Base-by-base conservation (phyloP, 2,329 filamentous ascomycete genomes). In the Apiospora koreana region DNA sequence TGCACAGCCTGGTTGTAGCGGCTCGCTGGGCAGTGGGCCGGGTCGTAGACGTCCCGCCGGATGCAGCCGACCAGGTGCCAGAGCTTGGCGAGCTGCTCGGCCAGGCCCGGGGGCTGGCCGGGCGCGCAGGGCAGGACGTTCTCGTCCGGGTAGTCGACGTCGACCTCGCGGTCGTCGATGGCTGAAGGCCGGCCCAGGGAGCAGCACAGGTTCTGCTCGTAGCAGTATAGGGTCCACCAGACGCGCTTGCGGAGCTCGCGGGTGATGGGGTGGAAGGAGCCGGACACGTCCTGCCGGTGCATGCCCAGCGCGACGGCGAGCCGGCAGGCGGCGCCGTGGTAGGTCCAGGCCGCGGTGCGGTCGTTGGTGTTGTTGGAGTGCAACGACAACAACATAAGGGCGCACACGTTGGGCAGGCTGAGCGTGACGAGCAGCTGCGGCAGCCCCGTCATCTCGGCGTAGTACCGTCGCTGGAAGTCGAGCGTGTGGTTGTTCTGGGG, bases 281-380 rank as follows among this genome's bases (percentile, higher is more conserved):
- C 75, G n/a, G 79, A 80, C 0, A 79, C 77, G 38, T 77, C 79
- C 72, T 83, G 81, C 42, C 82, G 79, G 71, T 84, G 83, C 80
- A 84, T 82, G 3, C 82, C 82, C 68, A 84, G 77, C 18, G 81
- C 81, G 69, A 83, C 81, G 2, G 82, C 81, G 78, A 84, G 81
- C 18, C 82, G 79, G 16, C 81, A 81, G 10, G 80, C 82, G 43
- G 80, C 79, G 2, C 82, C 82, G 12, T 83, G 78, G 3, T 83
- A 75, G 67, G 81, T 77, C 78, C 81, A 84, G 0, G 81, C 79
- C 67, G 78, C 80, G 43, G 81, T 84, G 38, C 81, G 77, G 70
- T 84, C 82, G 16, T 82, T 83, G 35, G 79, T 78, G 45, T 80
- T 81, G 69, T 84, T 80, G 70, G 82, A 79, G 70, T 84, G 81